These are phyloP conservation scores for Cucurbitaria berberidis DNA, from an alignment of 2,329 filamentous ascomycete species.

Conservation along the genomic window DNA sequence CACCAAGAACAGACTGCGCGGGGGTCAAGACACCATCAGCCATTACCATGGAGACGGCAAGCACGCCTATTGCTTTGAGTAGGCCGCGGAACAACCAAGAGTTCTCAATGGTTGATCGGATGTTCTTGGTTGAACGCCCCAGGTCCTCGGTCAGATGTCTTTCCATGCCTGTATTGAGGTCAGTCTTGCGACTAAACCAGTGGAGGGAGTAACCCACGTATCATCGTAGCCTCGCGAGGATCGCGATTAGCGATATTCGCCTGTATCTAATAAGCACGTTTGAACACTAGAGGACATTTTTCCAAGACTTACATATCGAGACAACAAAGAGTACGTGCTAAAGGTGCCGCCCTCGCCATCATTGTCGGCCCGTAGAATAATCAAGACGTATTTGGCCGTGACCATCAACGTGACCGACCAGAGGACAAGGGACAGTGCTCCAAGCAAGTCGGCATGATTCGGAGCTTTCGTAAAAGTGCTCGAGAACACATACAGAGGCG, in stretches of 20 bases:
- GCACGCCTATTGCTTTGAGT: slow-evolving; percentile 67
- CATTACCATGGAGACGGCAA: slow-evolving; percentile 73
- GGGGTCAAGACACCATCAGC: slow-evolving; percentile 71
- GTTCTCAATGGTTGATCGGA: slow-evolving; percentile 65
- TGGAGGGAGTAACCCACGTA: slow-evolving; percentile 47
- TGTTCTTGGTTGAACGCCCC: slow-evolving; percentile 56
- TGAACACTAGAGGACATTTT: neutral
- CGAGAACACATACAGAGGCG: slow-evolving; percentile 73
- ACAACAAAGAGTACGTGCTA: slow-evolving; percentile 68
- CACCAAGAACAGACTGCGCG: slow-evolving; percentile 72
- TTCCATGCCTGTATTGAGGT: slow-evolving; percentile 53
- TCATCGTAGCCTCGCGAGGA: slow-evolving; percentile 60
- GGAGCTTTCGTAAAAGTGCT: slow-evolving; percentile 65
- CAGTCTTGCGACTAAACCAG: neutral
- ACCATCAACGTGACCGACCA: slow-evolving; percentile 74
- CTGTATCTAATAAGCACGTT: slow-evolving; percentile 32
- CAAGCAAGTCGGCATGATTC: slow-evolving; percentile 64
- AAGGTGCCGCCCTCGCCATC: slow-evolving; percentile 76
- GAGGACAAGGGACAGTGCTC: slow-evolving; percentile 70
- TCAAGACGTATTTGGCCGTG: slow-evolving; percentile 70
- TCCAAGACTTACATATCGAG: slow-evolving; percentile 54
- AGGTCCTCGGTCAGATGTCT: slow-evolving; percentile 65
- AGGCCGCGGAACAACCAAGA: slow-evolving; percentile 59
- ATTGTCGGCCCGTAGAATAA: slow-evolving; percentile 71
- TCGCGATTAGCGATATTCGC: slow-evolving; percentile 66